phyloP scores from a whole-genome alignment of 108 stramenopile genomes.

The Nitzschia putrida region DNA sequence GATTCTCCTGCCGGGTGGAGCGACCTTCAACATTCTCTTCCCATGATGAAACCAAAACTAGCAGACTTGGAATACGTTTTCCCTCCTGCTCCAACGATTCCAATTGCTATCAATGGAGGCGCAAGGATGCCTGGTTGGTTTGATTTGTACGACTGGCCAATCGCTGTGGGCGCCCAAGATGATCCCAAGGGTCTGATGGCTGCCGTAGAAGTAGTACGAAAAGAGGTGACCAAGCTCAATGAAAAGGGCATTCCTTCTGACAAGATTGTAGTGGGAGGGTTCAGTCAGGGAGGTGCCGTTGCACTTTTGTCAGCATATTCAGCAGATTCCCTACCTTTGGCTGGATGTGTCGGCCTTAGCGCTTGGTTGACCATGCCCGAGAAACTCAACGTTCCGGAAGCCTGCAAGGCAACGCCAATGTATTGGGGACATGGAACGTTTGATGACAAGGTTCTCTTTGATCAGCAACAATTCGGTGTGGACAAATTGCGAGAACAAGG shows the following conservation, averaged over 20 bases:
- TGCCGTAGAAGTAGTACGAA: conserved; percentile 52
- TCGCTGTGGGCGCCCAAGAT: conserved; percentile 65
- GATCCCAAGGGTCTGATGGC: conserved; percentile 53
- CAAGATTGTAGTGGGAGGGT: conserved; percentile 83
- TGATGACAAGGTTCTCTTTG: conserved; percentile 86
- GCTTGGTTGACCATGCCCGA: conserved; percentile 79
- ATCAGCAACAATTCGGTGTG: conserved; percentile 76
- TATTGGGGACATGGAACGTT: conserved; percentile 83
- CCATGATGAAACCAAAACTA: conserved; percentile 52
- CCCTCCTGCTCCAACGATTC: conserved; percentile 77
- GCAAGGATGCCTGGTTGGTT: conserved; percentile 88
- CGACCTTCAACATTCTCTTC: conserved; percentile 47
- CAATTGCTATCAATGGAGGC: conserved; percentile 84
- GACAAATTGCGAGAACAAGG: conserved; percentile 48
- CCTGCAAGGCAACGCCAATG: conserved; percentile 55
- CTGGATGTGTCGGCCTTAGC: conserved; percentile 70
- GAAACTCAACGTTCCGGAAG: conserved; percentile 54
- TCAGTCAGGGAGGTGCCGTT: conserved; percentile 80
- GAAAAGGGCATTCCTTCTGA: conserved; percentile 56
- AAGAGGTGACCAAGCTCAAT: conserved; percentile 46
- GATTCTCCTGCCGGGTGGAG: conserved; percentile 82
- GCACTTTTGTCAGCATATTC: conserved; percentile 74
- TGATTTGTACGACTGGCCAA: conserved; percentile 88
- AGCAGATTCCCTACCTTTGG: conserved; percentile 39
- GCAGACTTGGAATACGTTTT: conserved; percentile 69